These are phyloP conservation scores for Benincasa hispida DNA, from an alignment of 306 rosid genomes.

Conservation along the genomic window DNA sequence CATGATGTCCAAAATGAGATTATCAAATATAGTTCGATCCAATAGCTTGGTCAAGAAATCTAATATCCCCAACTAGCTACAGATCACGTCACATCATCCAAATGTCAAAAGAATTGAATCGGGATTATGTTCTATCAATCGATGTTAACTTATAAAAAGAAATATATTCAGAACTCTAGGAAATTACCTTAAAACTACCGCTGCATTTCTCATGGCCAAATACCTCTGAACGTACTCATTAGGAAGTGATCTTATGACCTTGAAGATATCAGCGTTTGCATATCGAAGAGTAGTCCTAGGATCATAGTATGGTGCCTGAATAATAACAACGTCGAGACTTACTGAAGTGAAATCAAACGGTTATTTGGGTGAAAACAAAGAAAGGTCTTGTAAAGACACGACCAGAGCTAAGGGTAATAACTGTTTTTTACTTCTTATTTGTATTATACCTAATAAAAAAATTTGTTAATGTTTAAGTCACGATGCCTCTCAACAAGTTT, in stretches of 20 bases:
- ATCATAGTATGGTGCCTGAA: slow-evolving; percentile 88
- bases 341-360: background rate
- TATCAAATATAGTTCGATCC: background rate
- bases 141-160: background rate
- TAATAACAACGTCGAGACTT: background rate
- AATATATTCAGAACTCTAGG: background rate
- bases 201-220: slow-evolving; percentile 71
- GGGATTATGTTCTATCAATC: background rate
- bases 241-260: slow-evolving; percentile 64
- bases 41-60: background rate
- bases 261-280: slow-evolving; percentile 74
- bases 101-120: background rate
- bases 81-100: background rate
- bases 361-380: background rate
- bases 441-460: background rate
- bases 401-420: background rate
- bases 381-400: background rate
- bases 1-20: background rate
- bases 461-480: background rate
- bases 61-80: background rate
- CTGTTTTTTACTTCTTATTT: no score
- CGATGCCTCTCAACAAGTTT: background rate
- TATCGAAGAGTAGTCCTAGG: slow-evolving; percentile 85
- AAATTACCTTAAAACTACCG: slow-evolving; percentile 55
- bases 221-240: slow-evolving; percentile 83